Conservation (phyloP, 2,329 filamentous ascomycete genomes). For the Cytospora piceicola region DNA sequence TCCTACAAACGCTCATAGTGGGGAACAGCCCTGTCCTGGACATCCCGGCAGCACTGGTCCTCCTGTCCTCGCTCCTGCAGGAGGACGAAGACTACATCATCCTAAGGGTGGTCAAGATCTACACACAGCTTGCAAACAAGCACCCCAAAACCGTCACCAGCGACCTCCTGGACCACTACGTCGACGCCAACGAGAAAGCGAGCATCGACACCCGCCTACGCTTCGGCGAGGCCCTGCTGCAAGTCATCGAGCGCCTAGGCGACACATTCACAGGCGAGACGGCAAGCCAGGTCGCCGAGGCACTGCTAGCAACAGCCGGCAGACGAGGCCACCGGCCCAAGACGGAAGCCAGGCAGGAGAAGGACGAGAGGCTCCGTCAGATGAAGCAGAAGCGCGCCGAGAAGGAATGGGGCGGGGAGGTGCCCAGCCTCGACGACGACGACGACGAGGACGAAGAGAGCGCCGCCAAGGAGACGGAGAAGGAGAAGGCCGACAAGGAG, state of each 20-base stretch:
- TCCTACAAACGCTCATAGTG: slow-evolving; percentile 62
- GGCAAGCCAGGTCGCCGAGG: slow-evolving; percentile 57
- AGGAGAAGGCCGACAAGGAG: slow-evolving; percentile 52
- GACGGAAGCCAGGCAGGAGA: slow-evolving; percentile 59
- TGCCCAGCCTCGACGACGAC: slow-evolving; percentile 53
- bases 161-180: slow-evolving; percentile 69
- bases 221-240: slow-evolving; percentile 69
- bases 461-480: slow-evolving; percentile 43
- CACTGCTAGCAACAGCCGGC: slow-evolving; percentile 66
- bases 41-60: slow-evolving; percentile 65
- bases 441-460: slow-evolving; percentile 48
- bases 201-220: slow-evolving; percentile 67
- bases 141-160: slow-evolving; percentile 65
- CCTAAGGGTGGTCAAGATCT: slow-evolving; percentile 67
- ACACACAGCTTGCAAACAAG: slow-evolving; percentile 62
- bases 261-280: slow-evolving; percentile 58
- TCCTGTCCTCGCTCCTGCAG: slow-evolving; percentile 66
- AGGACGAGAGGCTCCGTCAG: slow-evolving; percentile 53
- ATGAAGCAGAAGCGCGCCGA: slow-evolving; percentile 55
- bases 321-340: slow-evolving; percentile 65
- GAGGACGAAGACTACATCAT: slow-evolving; percentile 75
- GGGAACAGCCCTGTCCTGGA: slow-evolving; percentile 63
- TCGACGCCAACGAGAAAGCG: slow-evolving; percentile 63
- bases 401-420: slow-evolving; percentile 59
- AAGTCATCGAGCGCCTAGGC: slow-evolving; percentile 65